These are phyloP conservation scores for Terana coerulea DNA, from an alignment of 768 basidiomycete genomes.

Conservation along the genomic window DNA sequence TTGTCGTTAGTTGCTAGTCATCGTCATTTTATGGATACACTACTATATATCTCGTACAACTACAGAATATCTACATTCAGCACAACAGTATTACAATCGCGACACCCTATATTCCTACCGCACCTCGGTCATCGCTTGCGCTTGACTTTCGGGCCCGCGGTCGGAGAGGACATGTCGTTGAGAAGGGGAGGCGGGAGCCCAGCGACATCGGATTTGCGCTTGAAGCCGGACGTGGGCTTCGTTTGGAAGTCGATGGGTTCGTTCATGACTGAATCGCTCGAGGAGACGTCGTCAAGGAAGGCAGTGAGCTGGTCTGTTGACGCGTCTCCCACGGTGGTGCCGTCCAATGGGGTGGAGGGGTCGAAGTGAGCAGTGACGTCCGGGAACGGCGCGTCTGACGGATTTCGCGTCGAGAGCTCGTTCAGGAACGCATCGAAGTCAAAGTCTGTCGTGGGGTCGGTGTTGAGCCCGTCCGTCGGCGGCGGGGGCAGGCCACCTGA, in stretches of 20 bases:
- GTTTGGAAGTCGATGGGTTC: background rate
- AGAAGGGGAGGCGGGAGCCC: slow-evolving; percentile 19
- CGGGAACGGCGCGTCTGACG: slow-evolving; percentile 23
- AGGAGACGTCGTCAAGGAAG: slow-evolving; percentile 42
- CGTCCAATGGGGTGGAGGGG: slow-evolving; percentile 29
- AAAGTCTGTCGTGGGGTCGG: slow-evolving; percentile 26
- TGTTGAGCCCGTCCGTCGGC: background rate
- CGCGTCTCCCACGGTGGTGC: slow-evolving; percentile 28
- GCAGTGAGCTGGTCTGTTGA: slow-evolving; percentile 37
- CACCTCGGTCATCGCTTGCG: slow-evolving; percentile 21
- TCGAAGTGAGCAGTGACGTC: slow-evolving; percentile 31
- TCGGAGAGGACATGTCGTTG: slow-evolving; percentile 1
- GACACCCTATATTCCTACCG: background rate
- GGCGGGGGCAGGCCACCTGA: background rate
- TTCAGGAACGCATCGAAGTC: slow-evolving; percentile 40
- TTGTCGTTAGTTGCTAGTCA: background rate
- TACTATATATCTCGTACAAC: slow-evolving; percentile 23
- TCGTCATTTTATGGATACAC: slow-evolving; percentile 22
- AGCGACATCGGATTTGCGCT: slow-evolving; percentile 29
- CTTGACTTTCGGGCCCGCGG: slow-evolving; percentile 23
- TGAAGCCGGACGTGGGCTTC: slow-evolving; percentile 11
- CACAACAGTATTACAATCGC: slow-evolving; percentile 5
- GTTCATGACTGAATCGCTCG: slow-evolving; percentile 9
- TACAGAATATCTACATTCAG: slow-evolving; percentile 19
- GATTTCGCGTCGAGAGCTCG: slow-evolving; percentile 31